Evolutionary conservation across 2,329 filamentous ascomycete genomes (phyloP).

Genomic region (Cyclaneusma minus): DNA sequence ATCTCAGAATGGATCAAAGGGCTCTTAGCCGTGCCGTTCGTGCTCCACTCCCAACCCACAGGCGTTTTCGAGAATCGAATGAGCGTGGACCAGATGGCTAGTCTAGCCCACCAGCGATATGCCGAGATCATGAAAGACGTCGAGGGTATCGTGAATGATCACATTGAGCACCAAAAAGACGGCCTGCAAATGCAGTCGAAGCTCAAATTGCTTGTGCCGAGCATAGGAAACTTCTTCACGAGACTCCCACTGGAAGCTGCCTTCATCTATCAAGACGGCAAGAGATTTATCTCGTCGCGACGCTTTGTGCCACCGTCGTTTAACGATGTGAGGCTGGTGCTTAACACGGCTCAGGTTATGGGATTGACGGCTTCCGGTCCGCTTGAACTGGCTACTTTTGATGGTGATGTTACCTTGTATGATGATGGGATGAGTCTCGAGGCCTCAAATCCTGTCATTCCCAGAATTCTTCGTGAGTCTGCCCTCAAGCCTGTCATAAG

Average conservation of each 20-base stretch:
- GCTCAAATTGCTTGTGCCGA: constrained; percentile 79
- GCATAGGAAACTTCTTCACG: constrained; percentile 89
- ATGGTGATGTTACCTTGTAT: constrained; percentile 94
- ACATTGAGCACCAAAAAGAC: constrained; percentile 64
- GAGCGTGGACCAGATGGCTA: constrained; percentile 55
- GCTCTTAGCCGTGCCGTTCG: constrained; percentile 85
- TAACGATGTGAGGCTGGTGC: constrained; percentile 83
- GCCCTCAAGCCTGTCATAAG: constrained; percentile 1
- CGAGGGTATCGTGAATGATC: constrained; percentile 79
- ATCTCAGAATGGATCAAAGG: constrained; percentile 85
- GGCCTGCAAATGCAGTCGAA: constrained; percentile 63
- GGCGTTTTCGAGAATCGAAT: constrained; percentile 61
- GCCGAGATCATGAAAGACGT: constrained; percentile 92
- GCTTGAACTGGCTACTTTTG: constrained; percentile 82
- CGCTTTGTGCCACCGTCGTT: constrained; percentile 93
- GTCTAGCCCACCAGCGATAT: constrained; percentile 73
- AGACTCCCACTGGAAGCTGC: constrained; percentile 73
- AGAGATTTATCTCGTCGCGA: constrained; percentile 74
- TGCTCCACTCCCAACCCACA: constrained; percentile 88
- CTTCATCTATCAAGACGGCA: constrained; percentile 78
- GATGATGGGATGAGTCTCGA: constrained; percentile 73
- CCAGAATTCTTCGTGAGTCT: constrained; percentile 33
- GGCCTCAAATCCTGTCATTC: constrained; percentile 62
- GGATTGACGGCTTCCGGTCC: constrained; percentile 61
- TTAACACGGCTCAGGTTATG: constrained; percentile 93